Base-by-base conservation (phyloP, 73 alveolate genomes). In the Effrenium voratum region DNA sequence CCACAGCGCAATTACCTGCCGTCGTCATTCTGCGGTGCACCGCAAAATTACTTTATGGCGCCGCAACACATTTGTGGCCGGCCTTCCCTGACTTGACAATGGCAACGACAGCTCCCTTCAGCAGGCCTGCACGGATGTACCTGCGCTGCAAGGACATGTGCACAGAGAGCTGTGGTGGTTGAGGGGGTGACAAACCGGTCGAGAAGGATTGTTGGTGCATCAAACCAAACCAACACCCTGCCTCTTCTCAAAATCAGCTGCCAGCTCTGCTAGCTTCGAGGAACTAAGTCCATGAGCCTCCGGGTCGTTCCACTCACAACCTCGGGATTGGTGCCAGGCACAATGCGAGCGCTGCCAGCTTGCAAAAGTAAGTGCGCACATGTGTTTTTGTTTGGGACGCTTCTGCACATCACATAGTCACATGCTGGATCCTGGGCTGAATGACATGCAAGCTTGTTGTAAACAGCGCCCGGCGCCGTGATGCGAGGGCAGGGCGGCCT, bases 1-100 rank as follows among this genome's bases (percentile, higher is more conserved):
- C 95, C 95, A 88, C 8, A 88, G 49, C 32, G 84, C 95, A n/a
- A 88, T 85, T 41, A 88, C 85, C 95, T 88, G 83, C 40, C 76
- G 19, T 26, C 0, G 73, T n/a, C 4, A n/a, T 5, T 5, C 28
- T 59, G 2, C 22, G 8, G 32, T 59, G 73, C 0, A 0, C 0
- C 19, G 0, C 40, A 49, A 15, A 26, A 15, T 82, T 34, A 16
- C 43, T 52, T 49, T 16, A 13, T 15, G 55, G 28, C 24, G 87
- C 16, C 57, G 5, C 28, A 41, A 24, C 2, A 47, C 15, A 12
- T 55, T 30, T n/a, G 57, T 2, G 8, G 79, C 41, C 28, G 38
- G 95, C 95, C 95, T 88, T 50, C 19, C 95, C 95, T 30, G 63
- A 5, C 26, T 59, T 32, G 6, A 88, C 95, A 26, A 88, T 72